Percentiles rank a stretch among this genome's conserved stretches.
phyloP scores from a whole-genome alignment of 495 filamentous ascomycete species.

The Aspergillus wentii region DNA sequence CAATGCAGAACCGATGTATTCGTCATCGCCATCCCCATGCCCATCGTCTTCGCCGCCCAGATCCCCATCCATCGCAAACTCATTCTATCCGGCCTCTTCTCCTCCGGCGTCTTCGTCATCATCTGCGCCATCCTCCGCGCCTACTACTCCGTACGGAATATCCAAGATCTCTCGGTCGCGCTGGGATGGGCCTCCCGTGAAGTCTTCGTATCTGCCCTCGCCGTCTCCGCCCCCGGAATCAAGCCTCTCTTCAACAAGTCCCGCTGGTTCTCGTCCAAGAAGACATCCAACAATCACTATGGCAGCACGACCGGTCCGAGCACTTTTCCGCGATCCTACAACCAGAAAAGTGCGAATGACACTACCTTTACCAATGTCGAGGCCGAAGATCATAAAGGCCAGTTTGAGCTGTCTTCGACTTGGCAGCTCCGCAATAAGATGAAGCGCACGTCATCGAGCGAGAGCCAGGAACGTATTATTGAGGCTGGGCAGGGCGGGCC shows the following conservation, averaged over 20 bases:
- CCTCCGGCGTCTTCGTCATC: slow-evolving; percentile 16
- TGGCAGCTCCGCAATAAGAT: slow-evolving; percentile 1
- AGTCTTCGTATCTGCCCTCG: slow-evolving; percentile 10
- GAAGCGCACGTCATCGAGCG: background rate
- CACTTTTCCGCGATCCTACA: background rate
- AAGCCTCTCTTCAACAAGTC: slow-evolving; percentile 8
- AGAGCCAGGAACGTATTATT: slow-evolving; percentile 6
- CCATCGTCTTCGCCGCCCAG: slow-evolving; percentile 3
- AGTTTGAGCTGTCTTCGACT: background rate
- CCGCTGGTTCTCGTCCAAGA: slow-evolving; percentile 4
- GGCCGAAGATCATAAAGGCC: background rate
- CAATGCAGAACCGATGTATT: slow-evolving; percentile 6
- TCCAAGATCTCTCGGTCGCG: slow-evolving; percentile 7
- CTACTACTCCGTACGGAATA: slow-evolving; percentile 10
- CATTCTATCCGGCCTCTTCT: slow-evolving; percentile 5
- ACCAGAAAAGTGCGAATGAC: background rate
- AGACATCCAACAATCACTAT: background rate
- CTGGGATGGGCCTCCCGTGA: slow-evolving; percentile 15
- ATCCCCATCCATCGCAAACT: slow-evolving; percentile 4
- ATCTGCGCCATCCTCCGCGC: slow-evolving; percentile 14
- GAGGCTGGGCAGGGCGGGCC: background rate
- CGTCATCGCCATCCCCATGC: slow-evolving; percentile 9
- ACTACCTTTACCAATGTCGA: background rate
- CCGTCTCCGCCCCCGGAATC: slow-evolving; percentile 9
- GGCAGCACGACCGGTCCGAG: background rate